These are phyloP conservation scores for Ogataea corticis DNA, from an alignment of 805 yeast genomes.

Conservation along the genomic window DNA sequence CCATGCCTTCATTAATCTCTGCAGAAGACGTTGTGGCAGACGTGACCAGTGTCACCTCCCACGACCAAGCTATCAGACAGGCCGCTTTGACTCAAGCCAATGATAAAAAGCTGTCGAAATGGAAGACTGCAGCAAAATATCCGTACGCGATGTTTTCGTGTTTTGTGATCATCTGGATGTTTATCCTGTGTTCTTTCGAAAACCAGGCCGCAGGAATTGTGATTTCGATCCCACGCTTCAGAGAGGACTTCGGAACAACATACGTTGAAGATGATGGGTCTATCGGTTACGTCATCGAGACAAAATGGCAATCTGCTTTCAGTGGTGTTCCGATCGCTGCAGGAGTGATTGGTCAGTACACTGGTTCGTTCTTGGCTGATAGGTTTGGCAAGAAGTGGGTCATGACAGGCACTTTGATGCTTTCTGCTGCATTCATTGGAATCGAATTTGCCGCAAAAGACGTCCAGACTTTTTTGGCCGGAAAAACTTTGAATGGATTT, in stretches of 20 bases:
- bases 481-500: conserved; percentile 43
- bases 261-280: conserved; percentile 26
- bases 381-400: conserved; percentile 39
- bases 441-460: conserved; percentile 42
- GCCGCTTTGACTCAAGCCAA: conserved; percentile 8
- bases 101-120: conserved; percentile 10
- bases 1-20: background rate
- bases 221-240: conserved; percentile 37
- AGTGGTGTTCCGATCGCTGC: conserved; percentile 31
- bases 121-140: conserved; percentile 38
- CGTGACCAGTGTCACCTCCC: background rate
- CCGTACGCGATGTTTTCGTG: conserved; percentile 41
- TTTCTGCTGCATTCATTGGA: conserved; percentile 38
- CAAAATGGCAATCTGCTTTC: conserved; percentile 46
- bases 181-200: conserved; percentile 43
- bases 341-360: conserved; percentile 37
- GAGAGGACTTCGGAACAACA: conserved; percentile 35
- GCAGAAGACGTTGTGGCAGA: no score
- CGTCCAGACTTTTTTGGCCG: conserved; percentile 39
- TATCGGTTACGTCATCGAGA: conserved; percentile 34
- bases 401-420: conserved; percentile 31
- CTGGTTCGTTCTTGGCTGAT: conserved; percentile 39
- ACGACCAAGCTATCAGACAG: background rate
- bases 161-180: conserved; percentile 34
- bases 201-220: conserved; percentile 40